Percentiles rank a stretch among this genome's conserved stretches.
Evolutionary conservation across 2,329 filamentous ascomycete genomes (phyloP).

Genomic region (Elsinoe necatrix): DNA sequence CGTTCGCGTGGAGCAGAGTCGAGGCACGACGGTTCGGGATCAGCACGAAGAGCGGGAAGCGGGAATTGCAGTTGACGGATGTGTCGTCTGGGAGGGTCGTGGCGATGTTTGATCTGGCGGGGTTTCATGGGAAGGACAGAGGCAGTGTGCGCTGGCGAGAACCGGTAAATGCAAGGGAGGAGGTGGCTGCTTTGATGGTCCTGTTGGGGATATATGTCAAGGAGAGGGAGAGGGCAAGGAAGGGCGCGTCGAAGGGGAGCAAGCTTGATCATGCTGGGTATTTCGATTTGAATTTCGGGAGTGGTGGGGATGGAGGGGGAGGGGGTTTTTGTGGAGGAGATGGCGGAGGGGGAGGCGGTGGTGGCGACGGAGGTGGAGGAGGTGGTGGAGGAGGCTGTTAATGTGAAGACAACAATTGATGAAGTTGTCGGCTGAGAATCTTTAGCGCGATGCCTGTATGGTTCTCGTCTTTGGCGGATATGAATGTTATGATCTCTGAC

Average conservation of each 20-base stretch:
- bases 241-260: not conserved
- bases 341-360: not conserved
- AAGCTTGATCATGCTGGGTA: not conserved
- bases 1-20: not conserved
- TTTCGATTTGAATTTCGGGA: not conserved
- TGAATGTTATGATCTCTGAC: not conserved
- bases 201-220: not conserved
- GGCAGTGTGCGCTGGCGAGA: not conserved
- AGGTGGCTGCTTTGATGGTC: not conserved
- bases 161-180: not conserved
- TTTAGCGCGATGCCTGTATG: not conserved
- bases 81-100: not conserved
- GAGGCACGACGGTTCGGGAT: not conserved
- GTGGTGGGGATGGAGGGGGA: not conserved
- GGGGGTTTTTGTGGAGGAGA: not conserved
- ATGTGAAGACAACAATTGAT: not conserved
- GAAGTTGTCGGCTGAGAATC: not conserved
- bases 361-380: not conserved
- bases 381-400: not conserved
- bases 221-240: constrained; percentile 2
- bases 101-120: not conserved
- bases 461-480: not conserved
- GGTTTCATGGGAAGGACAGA: not conserved
- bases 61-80: not conserved
- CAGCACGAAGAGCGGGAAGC: not conserved